Evolutionary conservation across 2,329 filamentous ascomycete genomes (phyloP).

Genomic region (Hymenotorrendiella dingleyae): DNA sequence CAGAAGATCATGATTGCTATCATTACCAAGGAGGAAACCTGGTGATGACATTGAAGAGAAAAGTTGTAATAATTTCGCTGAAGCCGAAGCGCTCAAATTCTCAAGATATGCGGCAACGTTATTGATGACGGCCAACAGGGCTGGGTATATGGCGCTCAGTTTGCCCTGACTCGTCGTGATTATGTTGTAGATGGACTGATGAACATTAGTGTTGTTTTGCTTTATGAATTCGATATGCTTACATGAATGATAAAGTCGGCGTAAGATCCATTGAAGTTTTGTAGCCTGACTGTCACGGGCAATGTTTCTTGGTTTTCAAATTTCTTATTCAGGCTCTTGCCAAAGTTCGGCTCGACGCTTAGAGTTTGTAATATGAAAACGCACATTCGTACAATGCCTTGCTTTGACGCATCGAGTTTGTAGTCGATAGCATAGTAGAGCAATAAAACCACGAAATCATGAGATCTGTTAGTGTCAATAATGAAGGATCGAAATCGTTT

Average conservation of each 20-base stretch:
- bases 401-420: conserved; percentile 77
- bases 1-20: conserved; percentile 79
- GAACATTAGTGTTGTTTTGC: conserved; percentile 20
- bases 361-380: conserved; percentile 94
- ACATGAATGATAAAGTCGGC: conserved; percentile 90
- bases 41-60: conserved; percentile 91
- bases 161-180: conserved; percentile 89
- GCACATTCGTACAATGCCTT: conserved; percentile 93
- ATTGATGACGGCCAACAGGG: conserved; percentile 84
- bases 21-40: conserved; percentile 85
- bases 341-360: conserved; percentile 88
- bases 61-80: conserved; percentile 78
- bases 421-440: conserved; percentile 91
- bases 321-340: conserved; percentile 77
- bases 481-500: conserved; percentile 95
- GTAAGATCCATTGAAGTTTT: conserved; percentile 82
- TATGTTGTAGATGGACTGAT: conserved; percentile 79
- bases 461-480: conserved; percentile 86
- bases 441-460: conserved; percentile 87
- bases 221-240: conserved; percentile 31
- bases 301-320: conserved; percentile 88
- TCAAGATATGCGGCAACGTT: conserved; percentile 85
- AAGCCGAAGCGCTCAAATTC: conserved; percentile 66
- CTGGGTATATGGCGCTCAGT: conserved; percentile 85
- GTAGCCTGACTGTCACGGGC: conserved; percentile 72